Percentiles rank a stretch among this genome's conserved stretches.
Conservation (phyloP, 2,329 filamentous ascomycete species). For the Fusarium sororula region DNA sequence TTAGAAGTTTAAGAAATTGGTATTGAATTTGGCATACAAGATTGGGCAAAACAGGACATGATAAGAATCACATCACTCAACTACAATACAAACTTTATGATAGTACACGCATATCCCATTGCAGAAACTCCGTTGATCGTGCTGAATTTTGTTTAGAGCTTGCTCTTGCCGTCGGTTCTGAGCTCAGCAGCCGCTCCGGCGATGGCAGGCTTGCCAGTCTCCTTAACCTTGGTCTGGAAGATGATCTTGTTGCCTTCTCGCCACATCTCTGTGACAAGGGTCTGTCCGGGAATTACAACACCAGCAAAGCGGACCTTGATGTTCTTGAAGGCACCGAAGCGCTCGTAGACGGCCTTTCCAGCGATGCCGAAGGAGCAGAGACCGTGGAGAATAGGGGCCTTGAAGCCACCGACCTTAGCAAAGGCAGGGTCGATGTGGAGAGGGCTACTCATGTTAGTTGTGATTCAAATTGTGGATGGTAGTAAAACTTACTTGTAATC, state of each 20-base stretch:
- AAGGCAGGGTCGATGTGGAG: conserved; percentile 96
- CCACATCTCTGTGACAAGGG: conserved; percentile 95
- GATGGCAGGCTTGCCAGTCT: conserved; percentile 91
- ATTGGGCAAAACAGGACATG: conserved; percentile 35
- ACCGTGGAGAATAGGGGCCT: conserved; percentile 94
- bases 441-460: conserved; percentile 59
- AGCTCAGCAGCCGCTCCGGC: conserved; percentile 83
- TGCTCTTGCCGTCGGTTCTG: conserved; percentile 49
- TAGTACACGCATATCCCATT: conserved; percentile 32
- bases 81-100: conserved; percentile 42
- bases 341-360: conserved; percentile 88
- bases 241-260: conserved; percentile 81
- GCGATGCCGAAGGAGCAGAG: conserved; percentile 93
- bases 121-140: conserved; percentile 19
- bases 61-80: conserved; percentile 23
- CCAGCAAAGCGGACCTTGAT: conserved; percentile 93
- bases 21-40: conserved; percentile 9
- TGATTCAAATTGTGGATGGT: neutral
- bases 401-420: conserved; percentile 94
- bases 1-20: conserved; percentile 12
- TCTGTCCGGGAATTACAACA: conserved; percentile 85
- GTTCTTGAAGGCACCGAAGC: conserved; percentile 85
- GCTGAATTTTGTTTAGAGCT: conserved; percentile 40
- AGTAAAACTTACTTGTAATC: conserved; percentile 76
- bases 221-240: conserved; percentile 89